Base-by-base conservation (phyloP, 768 basidiomycete genomes). In the Serendipita sp. region DNA sequence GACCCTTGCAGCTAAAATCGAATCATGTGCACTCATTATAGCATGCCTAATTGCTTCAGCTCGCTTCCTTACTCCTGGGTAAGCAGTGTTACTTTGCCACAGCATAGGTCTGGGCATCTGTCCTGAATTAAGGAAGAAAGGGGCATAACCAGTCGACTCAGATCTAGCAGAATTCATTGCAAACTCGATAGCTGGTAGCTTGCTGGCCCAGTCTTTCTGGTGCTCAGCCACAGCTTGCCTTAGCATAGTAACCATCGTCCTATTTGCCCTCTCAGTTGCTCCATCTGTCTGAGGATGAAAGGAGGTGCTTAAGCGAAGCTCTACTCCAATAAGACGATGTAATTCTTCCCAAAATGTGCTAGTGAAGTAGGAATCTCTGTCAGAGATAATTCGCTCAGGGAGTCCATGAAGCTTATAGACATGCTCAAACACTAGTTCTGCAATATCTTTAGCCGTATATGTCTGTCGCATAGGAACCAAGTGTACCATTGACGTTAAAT, bases 221-320 rank as follows among this genome's bases (percentile, higher is more conserved):
- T 70, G 68, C 0, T 66, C 18, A 5, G 70, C 65, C 13, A 72
- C 70, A 68, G 69, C 67, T 47, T 66, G 74, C 37, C 66, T 65
- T 0, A 70, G 48, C 11, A 54, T 47, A 46, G 76, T 75, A 48
- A 70, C 72, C 0, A 76, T 64, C 0, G 72, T 76, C 45, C 74
- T 73, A 53, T 76, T 76, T 0, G 71, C 72, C 0, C 71, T 66
- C 66, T 78, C 74, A 11, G 68, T 72, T 0, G 70, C 66, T 2
- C 76, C 75, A 66, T 77, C 73, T 0, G 76, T 77, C 64, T 77
- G 68, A 1, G 75, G 77, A 63, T 77, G 76, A 62, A 68, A 77
- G 2, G 74, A 63, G 0, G 75, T 70, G 38, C 68, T 74, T 69
- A 77, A 67, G 11, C 68, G 68, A 0, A 74, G 67, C 24, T 74